Evolutionary conservation across 768 basidiomycete species (phyloP).

Genomic region (Hericium coralloides): DNA sequence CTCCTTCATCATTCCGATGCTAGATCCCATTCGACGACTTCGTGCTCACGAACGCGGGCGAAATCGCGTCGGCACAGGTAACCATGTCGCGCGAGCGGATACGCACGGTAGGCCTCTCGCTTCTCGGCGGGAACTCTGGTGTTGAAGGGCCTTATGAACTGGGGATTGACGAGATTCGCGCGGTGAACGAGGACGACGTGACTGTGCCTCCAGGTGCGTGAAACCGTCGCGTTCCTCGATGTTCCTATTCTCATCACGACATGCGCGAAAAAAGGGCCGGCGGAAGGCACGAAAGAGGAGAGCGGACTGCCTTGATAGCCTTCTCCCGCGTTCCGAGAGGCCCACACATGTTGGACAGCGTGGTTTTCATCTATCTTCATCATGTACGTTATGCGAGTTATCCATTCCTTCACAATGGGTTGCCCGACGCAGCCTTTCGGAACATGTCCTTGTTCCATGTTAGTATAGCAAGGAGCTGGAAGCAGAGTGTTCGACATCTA

Average conservation of each 20-base stretch:
- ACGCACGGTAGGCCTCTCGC: conserved; percentile 75
- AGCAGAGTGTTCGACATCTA: no score
- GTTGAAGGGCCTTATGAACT: conserved; percentile 73
- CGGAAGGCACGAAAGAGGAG: conserved; percentile 20
- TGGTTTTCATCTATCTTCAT: no score
- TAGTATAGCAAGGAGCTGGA: no score
- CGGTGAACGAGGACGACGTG: conserved; percentile 70
- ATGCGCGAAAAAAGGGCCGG: conserved; percentile 13
- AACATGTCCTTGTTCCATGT: no score
- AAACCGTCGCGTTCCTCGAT: neutral
- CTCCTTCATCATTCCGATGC: neutral
- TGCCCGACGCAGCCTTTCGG: no score
- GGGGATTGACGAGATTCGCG: conserved; percentile 70
- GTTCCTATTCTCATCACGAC: neutral
- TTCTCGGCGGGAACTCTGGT: conserved; percentile 78
- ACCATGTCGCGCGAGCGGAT: conserved; percentile 69
- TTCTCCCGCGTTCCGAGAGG: no score
- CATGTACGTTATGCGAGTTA: no score
- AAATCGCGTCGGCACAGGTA: conserved; percentile 61
- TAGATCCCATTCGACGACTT: conserved; percentile 80
- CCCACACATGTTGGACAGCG: no score
- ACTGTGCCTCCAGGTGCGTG: neutral
- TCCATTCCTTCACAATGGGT: no score
- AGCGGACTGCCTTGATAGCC: conserved; percentile 14
- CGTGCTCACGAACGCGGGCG: conserved; percentile 64